Evolutionary conservation across 176 grass and related monocot species (phyloP), one percentile per base, ranked within the genome.

Genomic region (Carex kokanica): DNA sequence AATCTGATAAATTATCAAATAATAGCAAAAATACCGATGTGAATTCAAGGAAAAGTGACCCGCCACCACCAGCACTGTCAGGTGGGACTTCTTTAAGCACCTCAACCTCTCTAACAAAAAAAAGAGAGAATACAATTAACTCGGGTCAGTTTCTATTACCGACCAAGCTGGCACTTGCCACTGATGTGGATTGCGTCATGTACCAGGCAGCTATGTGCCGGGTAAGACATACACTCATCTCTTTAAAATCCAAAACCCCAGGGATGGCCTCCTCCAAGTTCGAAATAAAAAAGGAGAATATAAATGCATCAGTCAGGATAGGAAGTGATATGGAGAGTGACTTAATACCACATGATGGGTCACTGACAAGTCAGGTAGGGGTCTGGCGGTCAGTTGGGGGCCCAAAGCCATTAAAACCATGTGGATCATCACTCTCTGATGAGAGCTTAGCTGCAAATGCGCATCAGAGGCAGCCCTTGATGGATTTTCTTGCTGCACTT

Each of bases 181-280:
- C 90, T 80, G 91, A 98, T 80, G 86, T 95, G 63, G 96, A 98
- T 84, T 98, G 93, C 68, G 90, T 93, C 66, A 93, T 85, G 51
- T 94, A 91, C 89, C 96, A 98, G 88, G 93, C 93, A 38, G 86
- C 93, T 58, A 93, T 98, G 96, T 98, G 96, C 72, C 86, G 91
- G 78, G 86, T 94, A 86, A 91, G 96, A 79, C 96, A 98, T 78
- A 90, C 91, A 60, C 84, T 91, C 17, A 60, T 98, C 81, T 92
- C 96, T 91, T 78, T 88, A 71, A 89, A 74, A 86, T 90, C 70
- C 51, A 98, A 92, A 91, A 84, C 79, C 31, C 79, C 86, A 57
- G 89, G 84, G 31, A 34, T 82, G 21, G 53, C 64, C 36, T 41
- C 54, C 41, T 75, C 86, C n/a, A 93, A 88, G 60, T 89, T 85